Evolutionary conservation across 208 protist genomes (phyloP), one percentile per base, ranked within the genome.

Genomic region (Porcisia hertigi): DNA sequence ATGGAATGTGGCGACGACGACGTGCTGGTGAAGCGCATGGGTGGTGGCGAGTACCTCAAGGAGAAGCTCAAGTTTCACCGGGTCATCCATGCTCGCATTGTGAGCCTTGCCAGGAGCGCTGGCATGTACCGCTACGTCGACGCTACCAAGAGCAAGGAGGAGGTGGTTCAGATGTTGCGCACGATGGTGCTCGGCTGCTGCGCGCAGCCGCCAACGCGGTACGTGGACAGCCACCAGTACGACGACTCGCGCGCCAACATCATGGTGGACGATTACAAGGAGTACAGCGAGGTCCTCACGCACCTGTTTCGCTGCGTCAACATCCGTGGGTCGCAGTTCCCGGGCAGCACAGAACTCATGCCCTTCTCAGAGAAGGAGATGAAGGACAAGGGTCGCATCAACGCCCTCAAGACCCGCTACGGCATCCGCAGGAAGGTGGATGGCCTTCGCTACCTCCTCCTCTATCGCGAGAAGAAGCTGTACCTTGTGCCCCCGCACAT

Each of bases 31-130:
- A 54, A 86, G 64, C 92, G 92, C 79, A 90, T 96, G 82, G 86
- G 86, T 59, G 90, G 88, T 16, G 82, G 81, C 64, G 83, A 88
- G 59, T 79, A 94, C 58, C 71, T 92, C 49, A 76, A 77, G 65
- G 90, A 96, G 71, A 93, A 93, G 78, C 73, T 94, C 53, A 96
- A 96, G 82, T 94, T 92, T 75, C 92, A 94, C 69, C 90, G 90
- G 69, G 89, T 94, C 71, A 93, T 93, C 55, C 92, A 96, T 72
- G 84, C 87, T 7, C 86, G 90, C 64, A 82, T 96, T 52, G 84
- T 88, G n/a, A 88, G 79, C 63, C 73, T 94, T n/a, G 90, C 92
- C 49, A 88, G 86, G 77, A 76, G 77, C 45, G 79, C 82, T 30
- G 88, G 87, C 59, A 93, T 96, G 90, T 96, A 94, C 77, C 90